A percentile compares a stretch with the other conserved stretches of the same genome.
phyloP scores from a whole-genome alignment of 805 yeast genomes.

The Cyberlindnera veronae region DNA sequence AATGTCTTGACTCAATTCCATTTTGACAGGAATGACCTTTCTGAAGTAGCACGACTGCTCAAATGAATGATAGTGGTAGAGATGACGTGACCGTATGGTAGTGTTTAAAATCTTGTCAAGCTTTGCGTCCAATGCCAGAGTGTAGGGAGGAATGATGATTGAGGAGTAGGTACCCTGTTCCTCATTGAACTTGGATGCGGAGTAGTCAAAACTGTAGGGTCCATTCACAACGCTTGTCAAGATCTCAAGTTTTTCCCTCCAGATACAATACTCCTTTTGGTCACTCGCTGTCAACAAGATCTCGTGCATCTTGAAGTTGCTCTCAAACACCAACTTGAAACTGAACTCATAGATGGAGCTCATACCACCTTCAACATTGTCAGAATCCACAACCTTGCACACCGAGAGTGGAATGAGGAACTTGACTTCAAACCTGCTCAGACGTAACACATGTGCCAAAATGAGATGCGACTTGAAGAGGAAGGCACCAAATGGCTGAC shows the following conservation, averaged over 20 bases:
- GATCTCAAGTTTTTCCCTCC: slow-evolving; percentile 38
- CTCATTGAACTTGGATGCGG: slow-evolving; percentile 21
- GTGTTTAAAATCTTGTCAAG: slow-evolving; percentile 15
- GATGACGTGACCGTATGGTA: slow-evolving; percentile 1
- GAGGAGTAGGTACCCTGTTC: slow-evolving; percentile 24
- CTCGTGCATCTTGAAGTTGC: slow-evolving; percentile 41
- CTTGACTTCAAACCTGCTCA: slow-evolving; percentile 31
- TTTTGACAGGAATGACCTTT: slow-evolving; percentile 23
- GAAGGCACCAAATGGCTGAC: slow-evolving; percentile 33
- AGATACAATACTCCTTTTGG: slow-evolving; percentile 34
- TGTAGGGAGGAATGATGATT: slow-evolving; percentile 18
- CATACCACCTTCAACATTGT: slow-evolving; percentile 24
- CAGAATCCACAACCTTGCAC: slow-evolving; percentile 30
- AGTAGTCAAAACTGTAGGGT: slow-evolving; percentile 31
- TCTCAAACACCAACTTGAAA: slow-evolving; percentile 47
- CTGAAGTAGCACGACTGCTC: slow-evolving; percentile 26
- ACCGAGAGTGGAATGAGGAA: slow-evolving; percentile 48
- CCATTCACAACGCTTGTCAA: slow-evolving; percentile 31
- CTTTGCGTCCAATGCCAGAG: slow-evolving; percentile 23
- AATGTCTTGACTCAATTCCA: slow-evolving; percentile 9
- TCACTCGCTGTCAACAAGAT: slow-evolving; percentile 35
- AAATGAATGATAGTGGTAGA: slow-evolving; percentile 4
- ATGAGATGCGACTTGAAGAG: slow-evolving; percentile 51
- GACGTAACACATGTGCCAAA: slow-evolving; percentile 30
- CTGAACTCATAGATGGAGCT: slow-evolving; percentile 31